Evolutionary conservation across 169 alveolate species (phyloP), one percentile per base, ranked within the genome.

Genomic region (Plasmodium berghei): DNA sequence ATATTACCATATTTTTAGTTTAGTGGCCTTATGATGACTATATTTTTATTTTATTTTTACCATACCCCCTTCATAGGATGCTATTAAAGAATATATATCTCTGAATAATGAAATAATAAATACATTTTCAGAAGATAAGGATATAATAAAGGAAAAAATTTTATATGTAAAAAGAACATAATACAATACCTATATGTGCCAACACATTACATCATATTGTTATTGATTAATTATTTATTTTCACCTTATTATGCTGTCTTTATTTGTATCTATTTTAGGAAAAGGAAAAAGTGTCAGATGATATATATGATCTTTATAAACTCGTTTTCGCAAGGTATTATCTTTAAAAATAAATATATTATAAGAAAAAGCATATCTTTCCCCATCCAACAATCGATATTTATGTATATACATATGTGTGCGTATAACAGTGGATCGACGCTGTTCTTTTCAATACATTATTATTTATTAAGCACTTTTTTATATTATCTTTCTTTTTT

Each of bases 221-320:
- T 34, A 34, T 34, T 34, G 42, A 34, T 34, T 34, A 34, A 3
- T 34, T 28, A 28, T 28, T 28, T 34, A 34, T 34, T 34, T 34
- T 34, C 42, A 34, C 42, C 5, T 34, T 34, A 34, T 34, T 34
- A 34, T 9, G 8, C 34, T 20, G 22, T 20, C 12, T 58, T 5
- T 45, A 72, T 16, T 6, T 49, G 48, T 49, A 18, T 48, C 1
- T 59, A 46, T 22, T 46, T 8, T 28, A 75, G 88, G 88, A 75
- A 42, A 75, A 75, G 61, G 88, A 75, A 63, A 75, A 63, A 12
- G 64, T 75, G 49, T 75, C 88, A 28, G 88, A 75, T 14, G 88
- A 75, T 20, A 75, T 75, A 56, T 75, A 75, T 26, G 88, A 75
- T 20, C 48, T 64, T 24, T 75, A 75, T 45, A 75, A 75, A 56